Percentiles rank a stretch among this genome's conserved stretches.
Evolutionary conservation across 1,139 yeast genomes (phyloP).

Genomic region (Magnusiomyces sp.): DNA sequence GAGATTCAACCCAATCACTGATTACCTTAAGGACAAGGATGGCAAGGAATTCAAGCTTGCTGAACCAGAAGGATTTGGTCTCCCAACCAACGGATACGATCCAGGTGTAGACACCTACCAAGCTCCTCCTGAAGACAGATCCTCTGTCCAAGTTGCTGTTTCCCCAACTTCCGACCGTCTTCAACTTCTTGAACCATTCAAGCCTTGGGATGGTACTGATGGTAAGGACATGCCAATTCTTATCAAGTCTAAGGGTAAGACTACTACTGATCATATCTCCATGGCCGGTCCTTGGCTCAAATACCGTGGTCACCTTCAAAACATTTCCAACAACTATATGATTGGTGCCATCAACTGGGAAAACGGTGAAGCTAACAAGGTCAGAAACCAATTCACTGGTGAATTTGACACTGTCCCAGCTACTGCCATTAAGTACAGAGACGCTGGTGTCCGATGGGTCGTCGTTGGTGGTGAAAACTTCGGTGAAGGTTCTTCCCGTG

Average conservation of each 20-base stretch:
- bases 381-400: constrained; percentile 79
- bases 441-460: constrained; percentile 84
- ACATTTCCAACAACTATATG: constrained; percentile 87
- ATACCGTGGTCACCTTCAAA: constrained; percentile 94
- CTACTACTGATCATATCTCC: constrained; percentile 97
- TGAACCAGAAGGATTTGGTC: constrained; percentile 73
- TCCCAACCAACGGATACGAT: constrained; percentile 83
- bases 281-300: constrained; percentile 99
- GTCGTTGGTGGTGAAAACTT: constrained; percentile 96
- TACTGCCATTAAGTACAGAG: constrained; percentile 91
- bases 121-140: constrained; percentile 92
- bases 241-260: constrained; percentile 90
- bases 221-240: constrained; percentile 81
- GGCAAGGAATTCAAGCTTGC: constrained; percentile 68
- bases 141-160: constrained; percentile 61
- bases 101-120: constrained; percentile 75
- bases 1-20: constrained; percentile 80
- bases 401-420: constrained; percentile 93
- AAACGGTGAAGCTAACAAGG: constrained; percentile 90
- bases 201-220: constrained; percentile 69
- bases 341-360: constrained; percentile 97
- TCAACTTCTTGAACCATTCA: constrained; percentile 82
- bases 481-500: constrained; percentile 99
- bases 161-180: constrained; percentile 73
- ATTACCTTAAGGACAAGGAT: constrained; percentile 52